Percentiles rank a stretch among this genome's conserved stretches.
Evolutionary conservation across 1,284 basidiomycete genomes (phyloP).

Genomic region (Acaromyces ingoldii): DNA sequence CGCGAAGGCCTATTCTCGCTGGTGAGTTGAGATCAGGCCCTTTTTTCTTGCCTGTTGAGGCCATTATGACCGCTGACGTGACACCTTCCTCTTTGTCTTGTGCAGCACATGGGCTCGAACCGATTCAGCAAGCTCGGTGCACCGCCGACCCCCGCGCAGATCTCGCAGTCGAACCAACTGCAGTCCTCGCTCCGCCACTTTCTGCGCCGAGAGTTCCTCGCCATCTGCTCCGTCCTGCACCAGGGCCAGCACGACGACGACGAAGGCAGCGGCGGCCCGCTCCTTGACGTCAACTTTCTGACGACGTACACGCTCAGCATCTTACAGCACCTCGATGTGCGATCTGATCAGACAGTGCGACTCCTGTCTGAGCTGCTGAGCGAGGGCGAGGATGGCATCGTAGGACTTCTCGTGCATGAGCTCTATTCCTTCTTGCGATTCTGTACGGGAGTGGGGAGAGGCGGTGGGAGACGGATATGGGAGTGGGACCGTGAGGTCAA

Average conservation of each 20-base stretch:
- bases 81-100: too few species aligned
- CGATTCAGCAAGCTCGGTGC: neutral
- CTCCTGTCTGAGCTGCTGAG: conserved; percentile 44
- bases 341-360: conserved; percentile 29
- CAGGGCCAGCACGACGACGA: neutral
- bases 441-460: too few species aligned
- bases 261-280: neutral
- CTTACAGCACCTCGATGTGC: conserved; percentile 38
- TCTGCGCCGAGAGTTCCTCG: conserved; percentile 41
- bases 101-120: conserved; percentile 15
- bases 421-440: conserved; percentile 5
- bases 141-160: conserved; percentile 4
- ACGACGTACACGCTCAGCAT: conserved; percentile 40
- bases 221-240: conserved; percentile 30
- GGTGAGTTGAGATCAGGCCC: too few species aligned
- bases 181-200: conserved; percentile 37
- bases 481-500: too few species aligned
- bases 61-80: too few species aligned
- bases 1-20: too few species aligned
- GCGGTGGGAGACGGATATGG: too few species aligned
- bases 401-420: conserved; percentile 3
- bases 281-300: conserved; percentile 41
- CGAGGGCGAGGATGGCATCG: conserved; percentile 2
- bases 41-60: too few species aligned
- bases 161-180: conserved; percentile 6